Evolutionary conservation across 257 asterid species (phyloP), one percentile per base, ranked within the genome.

Genomic region (Paraleonurus japonicus): DNA sequence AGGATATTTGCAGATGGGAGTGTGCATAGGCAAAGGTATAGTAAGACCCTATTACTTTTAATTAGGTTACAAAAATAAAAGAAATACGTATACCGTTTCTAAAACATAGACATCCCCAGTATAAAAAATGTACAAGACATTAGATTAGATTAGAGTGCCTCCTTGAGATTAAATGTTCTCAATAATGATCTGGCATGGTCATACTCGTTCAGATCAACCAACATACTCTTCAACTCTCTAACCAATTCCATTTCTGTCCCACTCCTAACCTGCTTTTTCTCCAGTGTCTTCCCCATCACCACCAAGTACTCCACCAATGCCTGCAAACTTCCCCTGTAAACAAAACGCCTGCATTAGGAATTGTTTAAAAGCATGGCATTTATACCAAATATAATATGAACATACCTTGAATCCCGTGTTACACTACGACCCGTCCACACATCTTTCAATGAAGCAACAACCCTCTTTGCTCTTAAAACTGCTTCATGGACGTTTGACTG

Each of bases 351-450:
- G 32, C 10, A 3, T 0, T 12, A 12, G 48, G 4, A 43, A 43
- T 13, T 13, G 1, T 43, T 13, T 43, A 43, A 13, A 41, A 41
- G 5, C 11, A 13, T 41, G 47, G 17, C 50, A 41, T 41, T 41
- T 2, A 41, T 41, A 7, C 5, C 5, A 70, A 55, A 63, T 55
- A 27, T 11, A 55, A 63, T 55, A 27, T 11, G 39, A 26, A 66
- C 30, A 72, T 87, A 95, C 99, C 98, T 89, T 63, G 72, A 79
- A 67, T 82, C 84, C 71, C 84, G 91, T 27, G 84, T 73, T 12
- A 84, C 95, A 80, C 82, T 75, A 41, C 89, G 89, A 61, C 98
- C 97, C 16, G 96, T 76, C 96, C 96, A 92, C 70, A 95, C 99
- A 43, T 95, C 96, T 39, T 76, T 64, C 24, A 95, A 74, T 35